Conservation (phyloP, 2,329 filamentous ascomycete genomes). For the Neophaeococcomyces mojaviensis region DNA sequence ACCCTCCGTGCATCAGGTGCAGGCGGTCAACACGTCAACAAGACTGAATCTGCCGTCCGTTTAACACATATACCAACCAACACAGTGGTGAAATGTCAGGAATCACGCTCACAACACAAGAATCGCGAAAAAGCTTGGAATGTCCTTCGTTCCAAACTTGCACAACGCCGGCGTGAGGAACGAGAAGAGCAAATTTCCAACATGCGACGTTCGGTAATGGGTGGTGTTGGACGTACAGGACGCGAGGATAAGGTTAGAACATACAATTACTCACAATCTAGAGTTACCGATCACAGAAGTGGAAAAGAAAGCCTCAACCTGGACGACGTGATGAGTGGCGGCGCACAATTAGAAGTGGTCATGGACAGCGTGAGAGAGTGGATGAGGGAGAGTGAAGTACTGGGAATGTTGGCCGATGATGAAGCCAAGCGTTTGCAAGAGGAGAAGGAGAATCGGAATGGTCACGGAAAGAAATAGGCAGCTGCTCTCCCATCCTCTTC, state of each 20-base stretch:
- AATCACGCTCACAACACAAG: slow-evolving; percentile 78
- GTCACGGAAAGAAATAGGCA: slow-evolving; percentile 11
- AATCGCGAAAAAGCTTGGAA: slow-evolving; percentile 86
- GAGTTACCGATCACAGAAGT: slow-evolving; percentile 83
- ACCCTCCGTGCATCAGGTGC: slow-evolving; percentile 89
- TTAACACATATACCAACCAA: slow-evolving; percentile 85
- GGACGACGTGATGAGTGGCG: slow-evolving; percentile 69
- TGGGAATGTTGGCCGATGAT: slow-evolving; percentile 59
- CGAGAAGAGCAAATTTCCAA: slow-evolving; percentile 71
- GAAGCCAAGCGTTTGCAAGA: slow-evolving; percentile 35
- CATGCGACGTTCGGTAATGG: slow-evolving; percentile 70
- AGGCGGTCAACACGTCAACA: slow-evolving; percentile 96
- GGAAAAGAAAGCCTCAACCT: slow-evolving; percentile 73
- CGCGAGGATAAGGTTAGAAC: slow-evolving; percentile 90
- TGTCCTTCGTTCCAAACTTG: slow-evolving; percentile 71
- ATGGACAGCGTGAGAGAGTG: slow-evolving; percentile 72
- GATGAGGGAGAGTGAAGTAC: slow-evolving; percentile 67
- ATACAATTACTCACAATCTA: slow-evolving; percentile 72
- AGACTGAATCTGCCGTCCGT: slow-evolving; percentile 90
- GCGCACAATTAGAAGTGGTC: slow-evolving; percentile 62
- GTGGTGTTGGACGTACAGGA: slow-evolving; percentile 70
- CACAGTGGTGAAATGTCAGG: slow-evolving; percentile 84
- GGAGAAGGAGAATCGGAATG: slow-evolving; percentile 7
- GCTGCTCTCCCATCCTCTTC: too few relatives aligned
- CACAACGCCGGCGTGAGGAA: slow-evolving; percentile 69